These are phyloP conservation scores for Quercus lobata DNA, from an alignment of 331 rosid genomes.

Conservation along the genomic window DNA sequence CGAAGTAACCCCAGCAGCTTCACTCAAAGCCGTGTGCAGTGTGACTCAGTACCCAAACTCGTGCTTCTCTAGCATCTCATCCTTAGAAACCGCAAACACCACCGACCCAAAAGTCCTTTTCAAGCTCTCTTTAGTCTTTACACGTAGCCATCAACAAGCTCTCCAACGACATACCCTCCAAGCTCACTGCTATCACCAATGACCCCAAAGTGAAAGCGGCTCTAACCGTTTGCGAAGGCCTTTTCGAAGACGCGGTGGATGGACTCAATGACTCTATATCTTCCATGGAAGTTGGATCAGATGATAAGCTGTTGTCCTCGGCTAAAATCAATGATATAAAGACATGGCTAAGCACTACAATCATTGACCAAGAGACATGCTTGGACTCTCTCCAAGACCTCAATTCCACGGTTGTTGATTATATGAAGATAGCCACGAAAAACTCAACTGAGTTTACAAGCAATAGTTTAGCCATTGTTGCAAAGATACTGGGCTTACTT, in stretches of 20 bases:
- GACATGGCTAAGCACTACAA: conserved; percentile 74
- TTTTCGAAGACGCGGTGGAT: conserved; percentile 56
- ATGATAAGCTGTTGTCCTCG: conserved; percentile 20
- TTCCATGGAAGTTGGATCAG: conserved; percentile 14
- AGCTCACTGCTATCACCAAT: conserved; percentile 11
- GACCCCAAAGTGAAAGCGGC: conserved; percentile 22
- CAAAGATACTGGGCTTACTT: conserved; percentile 34
- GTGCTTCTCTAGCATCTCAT: conserved; percentile 56
- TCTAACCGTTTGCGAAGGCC: conserved; percentile 31
- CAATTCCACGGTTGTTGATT: conserved; percentile 37
- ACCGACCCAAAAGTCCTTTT: conserved; percentile 64
- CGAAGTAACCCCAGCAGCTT: conserved; percentile 55
- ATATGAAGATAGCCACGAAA: conserved; percentile 26
- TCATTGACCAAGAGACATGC: conserved; percentile 67
- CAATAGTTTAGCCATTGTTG: conserved; percentile 68
- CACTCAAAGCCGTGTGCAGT: conserved; percentile 59
- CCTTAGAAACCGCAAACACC: conserved; percentile 48
- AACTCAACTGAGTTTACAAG: conserved; percentile 71
- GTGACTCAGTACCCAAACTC: conserved; percentile 75
- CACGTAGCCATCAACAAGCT: conserved; percentile 60
- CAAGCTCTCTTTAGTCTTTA: conserved; percentile 73
- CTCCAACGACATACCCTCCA: neutral
- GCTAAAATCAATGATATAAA: conserved; percentile 33
- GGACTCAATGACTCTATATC: conserved; percentile 59
- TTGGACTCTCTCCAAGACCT: conserved; percentile 56